These are phyloP conservation scores for Heterobasidion irregulare DNA, from an alignment of 1,284 basidiomycete species.

Conservation along the genomic window DNA sequence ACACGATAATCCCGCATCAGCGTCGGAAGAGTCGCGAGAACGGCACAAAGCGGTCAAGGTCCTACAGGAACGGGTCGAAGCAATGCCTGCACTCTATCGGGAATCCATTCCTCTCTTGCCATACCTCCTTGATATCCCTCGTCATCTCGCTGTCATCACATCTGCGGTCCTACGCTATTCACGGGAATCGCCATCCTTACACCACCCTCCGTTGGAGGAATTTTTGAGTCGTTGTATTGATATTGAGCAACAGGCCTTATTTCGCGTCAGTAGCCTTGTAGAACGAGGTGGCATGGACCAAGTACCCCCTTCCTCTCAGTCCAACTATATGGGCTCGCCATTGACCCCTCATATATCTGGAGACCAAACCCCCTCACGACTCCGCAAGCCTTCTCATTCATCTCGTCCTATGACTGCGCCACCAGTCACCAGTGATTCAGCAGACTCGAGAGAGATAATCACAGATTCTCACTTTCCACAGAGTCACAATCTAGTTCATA, in stretches of 20 bases:
- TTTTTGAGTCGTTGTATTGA: constrained; percentile 30
- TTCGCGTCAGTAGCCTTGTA: constrained; percentile 51
- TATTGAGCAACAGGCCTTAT: constrained; percentile 63
- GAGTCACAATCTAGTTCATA: background rate
- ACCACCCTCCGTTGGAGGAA: constrained; percentile 26
- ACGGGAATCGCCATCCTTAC: constrained; percentile 12
- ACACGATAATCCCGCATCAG: constrained; percentile 22
- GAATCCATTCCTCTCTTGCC: constrained; percentile 67
- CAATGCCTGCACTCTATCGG: constrained; percentile 46
- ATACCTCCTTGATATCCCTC: constrained; percentile 61
- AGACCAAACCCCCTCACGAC: background rate
- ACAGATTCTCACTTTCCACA: background rate
- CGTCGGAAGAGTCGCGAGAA: constrained; percentile 35
- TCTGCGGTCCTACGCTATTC: constrained; percentile 62
- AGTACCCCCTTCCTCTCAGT: background rate
- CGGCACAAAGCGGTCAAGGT: constrained; percentile 45
- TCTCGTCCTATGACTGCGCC: constrained; percentile 10
- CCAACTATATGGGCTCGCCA: background rate
- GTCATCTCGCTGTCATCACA: constrained; percentile 62
- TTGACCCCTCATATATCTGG: too few relatives aligned
- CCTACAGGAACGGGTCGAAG: constrained; percentile 42
- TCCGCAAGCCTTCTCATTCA: background rate
- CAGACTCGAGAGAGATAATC: background rate
- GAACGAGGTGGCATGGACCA: background rate
- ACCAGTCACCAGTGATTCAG: background rate